Evolutionary conservation across 2,329 filamentous ascomycete species (phyloP).

Genomic region (Xylaria sp.): DNA sequence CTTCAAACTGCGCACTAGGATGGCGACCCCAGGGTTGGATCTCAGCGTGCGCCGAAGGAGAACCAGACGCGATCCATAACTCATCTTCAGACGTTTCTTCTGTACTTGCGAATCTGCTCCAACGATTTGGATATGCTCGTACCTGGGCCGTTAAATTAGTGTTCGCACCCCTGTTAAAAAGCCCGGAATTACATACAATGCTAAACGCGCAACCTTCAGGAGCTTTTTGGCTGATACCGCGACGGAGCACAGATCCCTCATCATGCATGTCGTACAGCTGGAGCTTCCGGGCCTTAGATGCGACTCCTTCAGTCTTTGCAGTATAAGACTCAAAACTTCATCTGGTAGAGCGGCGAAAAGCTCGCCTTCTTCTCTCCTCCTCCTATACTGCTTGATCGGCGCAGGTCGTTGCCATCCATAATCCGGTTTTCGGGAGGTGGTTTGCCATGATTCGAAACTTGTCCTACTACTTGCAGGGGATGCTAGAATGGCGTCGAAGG

Average conservation of each 20-base stretch:
- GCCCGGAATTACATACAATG: constrained; percentile 57
- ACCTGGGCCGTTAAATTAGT: constrained; percentile 52
- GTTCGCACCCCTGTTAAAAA: not conserved
- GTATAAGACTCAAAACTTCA: constrained; percentile 69
- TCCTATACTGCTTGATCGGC: constrained; percentile 52
- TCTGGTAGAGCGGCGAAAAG: constrained; percentile 66
- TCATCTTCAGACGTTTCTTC: constrained; percentile 68
- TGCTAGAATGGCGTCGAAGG: constrained; percentile 48
- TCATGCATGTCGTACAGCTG: constrained; percentile 73
- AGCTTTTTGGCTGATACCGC: constrained; percentile 64
- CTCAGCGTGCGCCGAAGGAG: constrained; percentile 69
- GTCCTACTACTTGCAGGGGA: constrained; percentile 53
- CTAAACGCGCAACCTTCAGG: constrained; percentile 61
- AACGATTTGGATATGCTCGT: constrained; percentile 68
- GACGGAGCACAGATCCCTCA: constrained; percentile 68
- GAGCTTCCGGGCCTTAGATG: constrained; percentile 61
- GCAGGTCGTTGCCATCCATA: constrained; percentile 51
- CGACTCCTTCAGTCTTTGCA: constrained; percentile 62
- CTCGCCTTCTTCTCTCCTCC: constrained; percentile 59
- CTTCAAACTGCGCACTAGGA: constrained; percentile 67
- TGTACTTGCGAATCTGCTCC: constrained; percentile 66
- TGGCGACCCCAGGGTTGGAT: constrained; percentile 63
- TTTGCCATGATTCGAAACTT: constrained; percentile 56
- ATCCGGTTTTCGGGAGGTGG: constrained; percentile 46
- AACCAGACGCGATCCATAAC: constrained; percentile 63